Percentiles rank a stretch among this genome's conserved stretches.
Conservation (phyloP, 225 moss, liverwort and hornwort species). For the Polytrichum formosum region DNA sequence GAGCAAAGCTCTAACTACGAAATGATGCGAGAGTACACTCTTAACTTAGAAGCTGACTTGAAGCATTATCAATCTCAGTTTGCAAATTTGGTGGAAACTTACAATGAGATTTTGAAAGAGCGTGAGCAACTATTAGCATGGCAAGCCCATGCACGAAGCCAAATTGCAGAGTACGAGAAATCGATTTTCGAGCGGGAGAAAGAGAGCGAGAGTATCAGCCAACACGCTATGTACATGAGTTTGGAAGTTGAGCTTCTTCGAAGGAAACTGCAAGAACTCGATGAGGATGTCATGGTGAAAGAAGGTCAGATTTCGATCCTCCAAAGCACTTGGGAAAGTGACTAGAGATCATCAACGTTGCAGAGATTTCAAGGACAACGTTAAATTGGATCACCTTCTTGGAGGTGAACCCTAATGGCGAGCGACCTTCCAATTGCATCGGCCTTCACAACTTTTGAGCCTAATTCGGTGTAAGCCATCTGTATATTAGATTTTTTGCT, state of each 20-base stretch:
- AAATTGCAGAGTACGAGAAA: constrained; percentile 37
- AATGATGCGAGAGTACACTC: constrained; percentile 28
- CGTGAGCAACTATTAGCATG: constrained; percentile 35
- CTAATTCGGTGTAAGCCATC: too few relatives aligned
- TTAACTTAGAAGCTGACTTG: constrained; percentile 32
- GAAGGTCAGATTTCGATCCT: constrained; percentile 66
- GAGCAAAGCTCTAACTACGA: constrained; percentile 41
- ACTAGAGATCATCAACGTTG: constrained; percentile 3
- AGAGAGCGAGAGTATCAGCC: constrained; percentile 48
- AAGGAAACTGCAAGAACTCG: constrained; percentile 48
- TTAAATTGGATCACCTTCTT: too few relatives aligned
- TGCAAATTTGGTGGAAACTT: constrained; percentile 22
- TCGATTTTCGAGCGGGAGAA: constrained; percentile 39
- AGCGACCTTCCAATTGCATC: too few relatives aligned
- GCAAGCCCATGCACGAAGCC: constrained; percentile 47
- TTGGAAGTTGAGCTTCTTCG: constrained; percentile 59
- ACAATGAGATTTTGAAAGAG: constrained; percentile 34
- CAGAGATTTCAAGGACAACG: too few relatives aligned
- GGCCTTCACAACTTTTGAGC: too few relatives aligned
- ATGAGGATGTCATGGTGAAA: constrained; percentile 59
- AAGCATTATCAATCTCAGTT: constrained; percentile 34
- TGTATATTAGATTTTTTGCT: too few relatives aligned
- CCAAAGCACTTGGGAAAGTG: constrained; percentile 42
- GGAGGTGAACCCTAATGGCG: too few relatives aligned
- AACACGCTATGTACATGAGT: constrained; percentile 44